A percentile compares a stretch with the other conserved stretches of the same genome.
Evolutionary conservation across 495 filamentous ascomycete species (phyloP).

Genomic region (Zalerion maritima): DNA sequence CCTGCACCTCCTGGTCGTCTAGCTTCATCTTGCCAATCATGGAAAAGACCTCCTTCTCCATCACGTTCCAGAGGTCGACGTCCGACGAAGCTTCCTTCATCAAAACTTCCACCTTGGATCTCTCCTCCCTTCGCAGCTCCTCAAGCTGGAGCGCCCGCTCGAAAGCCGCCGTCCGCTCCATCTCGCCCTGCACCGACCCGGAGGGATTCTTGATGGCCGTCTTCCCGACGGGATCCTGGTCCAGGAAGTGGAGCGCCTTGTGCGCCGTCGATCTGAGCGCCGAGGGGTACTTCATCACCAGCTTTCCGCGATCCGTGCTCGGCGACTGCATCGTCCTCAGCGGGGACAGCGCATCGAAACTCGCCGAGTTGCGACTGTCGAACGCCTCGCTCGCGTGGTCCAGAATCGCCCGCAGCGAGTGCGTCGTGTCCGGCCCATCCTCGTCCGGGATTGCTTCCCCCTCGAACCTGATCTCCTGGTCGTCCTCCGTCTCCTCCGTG

Average conservation of each 20-base stretch:
- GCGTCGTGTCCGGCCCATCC: not conserved
- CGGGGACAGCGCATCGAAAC: too few species aligned
- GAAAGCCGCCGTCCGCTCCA: constrained; percentile 14
- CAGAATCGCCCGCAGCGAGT: not conserved
- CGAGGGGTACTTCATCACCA: constrained; percentile 2
- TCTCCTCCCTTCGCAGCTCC: constrained; percentile 21
- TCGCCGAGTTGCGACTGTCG: too few species aligned
- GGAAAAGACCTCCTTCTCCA: constrained; percentile 55
- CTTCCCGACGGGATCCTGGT: constrained; percentile 3
- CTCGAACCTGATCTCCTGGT: constrained; percentile 4
- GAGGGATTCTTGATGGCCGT: constrained; percentile 3
- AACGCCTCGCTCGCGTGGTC: not conserved
- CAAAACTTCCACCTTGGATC: constrained; percentile 28
- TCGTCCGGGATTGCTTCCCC: not conserved
- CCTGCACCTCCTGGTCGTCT: constrained; percentile 9
- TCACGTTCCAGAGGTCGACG: constrained; percentile 52
- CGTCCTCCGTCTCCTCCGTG: constrained; percentile 18
- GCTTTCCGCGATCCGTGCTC: constrained; percentile 1
- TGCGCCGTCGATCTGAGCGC: constrained; percentile 6
- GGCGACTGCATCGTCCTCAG: constrained; percentile 1
- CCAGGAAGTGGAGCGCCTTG: not conserved
- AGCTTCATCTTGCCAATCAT: constrained; percentile 33
- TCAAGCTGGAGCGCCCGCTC: constrained; percentile 19
- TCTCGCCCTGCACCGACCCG: constrained; percentile 11
- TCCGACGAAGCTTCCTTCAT: constrained; percentile 43